Evolutionary conservation across 2,329 filamentous ascomycete species (phyloP).

Genomic region (Lachnellula subtilissima): DNA sequence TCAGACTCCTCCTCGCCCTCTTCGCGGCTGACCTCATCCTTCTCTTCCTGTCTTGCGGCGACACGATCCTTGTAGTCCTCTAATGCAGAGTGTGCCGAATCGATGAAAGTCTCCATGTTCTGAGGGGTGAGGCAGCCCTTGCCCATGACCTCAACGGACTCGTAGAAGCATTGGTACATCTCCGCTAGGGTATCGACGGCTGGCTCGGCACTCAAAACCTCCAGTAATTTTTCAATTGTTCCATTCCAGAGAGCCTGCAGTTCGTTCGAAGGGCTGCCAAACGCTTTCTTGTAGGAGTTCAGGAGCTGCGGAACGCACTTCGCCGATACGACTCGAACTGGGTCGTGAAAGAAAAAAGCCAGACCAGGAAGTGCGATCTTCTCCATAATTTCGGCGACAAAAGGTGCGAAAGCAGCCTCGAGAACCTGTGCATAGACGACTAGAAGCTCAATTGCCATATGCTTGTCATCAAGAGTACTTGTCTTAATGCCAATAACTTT

Average conservation of each 20-base stretch:
- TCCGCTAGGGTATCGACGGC: slow-evolving; percentile 94
- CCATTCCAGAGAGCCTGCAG: slow-evolving; percentile 78
- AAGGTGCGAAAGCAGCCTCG: slow-evolving; percentile 87
- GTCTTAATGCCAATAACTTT: slow-evolving; percentile 99
- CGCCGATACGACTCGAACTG: slow-evolving; percentile 88
- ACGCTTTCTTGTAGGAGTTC: slow-evolving; percentile 89
- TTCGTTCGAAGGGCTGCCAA: slow-evolving; percentile 73
- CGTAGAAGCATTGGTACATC: slow-evolving; percentile 99
- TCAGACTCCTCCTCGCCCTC: slow-evolving; percentile 89
- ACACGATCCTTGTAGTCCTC: slow-evolving; percentile 92
- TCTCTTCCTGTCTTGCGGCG: slow-evolving; percentile 75
- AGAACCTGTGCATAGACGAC: slow-evolving; percentile 96
- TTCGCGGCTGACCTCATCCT: slow-evolving; percentile 65
- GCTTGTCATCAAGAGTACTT: slow-evolving; percentile 94
- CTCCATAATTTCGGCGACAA: slow-evolving; percentile 89
- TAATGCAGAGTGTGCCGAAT: slow-evolving; percentile 76
- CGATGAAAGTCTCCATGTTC: slow-evolving; percentile 84
- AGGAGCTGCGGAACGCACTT: slow-evolving; percentile 91
- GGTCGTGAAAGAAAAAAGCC: slow-evolving; percentile 98
- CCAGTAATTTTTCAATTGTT: slow-evolving; percentile 85
- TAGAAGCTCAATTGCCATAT: slow-evolving; percentile 98
- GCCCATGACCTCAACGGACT: slow-evolving; percentile 90
- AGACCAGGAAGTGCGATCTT: slow-evolving; percentile 91
- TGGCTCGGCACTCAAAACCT: slow-evolving; percentile 88
- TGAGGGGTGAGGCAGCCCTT: slow-evolving; percentile 72